Evolutionary conservation across 441 rosid species (phyloP).

Genomic region (Euphorbia celastroides): DNA sequence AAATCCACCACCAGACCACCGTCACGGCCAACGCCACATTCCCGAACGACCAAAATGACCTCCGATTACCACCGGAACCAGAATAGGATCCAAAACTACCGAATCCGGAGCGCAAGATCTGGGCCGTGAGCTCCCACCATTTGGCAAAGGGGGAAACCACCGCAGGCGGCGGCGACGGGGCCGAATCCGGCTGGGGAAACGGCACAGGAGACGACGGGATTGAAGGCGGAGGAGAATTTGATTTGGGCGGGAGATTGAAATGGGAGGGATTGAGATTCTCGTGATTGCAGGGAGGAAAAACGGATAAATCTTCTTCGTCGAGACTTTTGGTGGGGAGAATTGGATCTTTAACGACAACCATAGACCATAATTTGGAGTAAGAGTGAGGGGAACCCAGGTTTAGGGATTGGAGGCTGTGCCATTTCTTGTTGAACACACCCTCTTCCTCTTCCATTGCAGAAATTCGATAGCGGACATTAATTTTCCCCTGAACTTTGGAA

Average conservation of each 20-base stretch:
- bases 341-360: slow-evolving; percentile 46
- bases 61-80: slow-evolving; percentile 9
- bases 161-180: neutral
- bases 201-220: too few species aligned
- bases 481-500: too few species aligned
- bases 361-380: slow-evolving; percentile 24
- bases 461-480: neutral
- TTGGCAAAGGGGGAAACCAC: slow-evolving; percentile 7
- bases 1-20: slow-evolving; percentile 47
- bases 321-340: neutral
- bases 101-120: slow-evolving; percentile 40
- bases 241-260: slow-evolving; percentile 7
- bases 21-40: slow-evolving; percentile 30
- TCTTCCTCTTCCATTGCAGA: slow-evolving; percentile 2
- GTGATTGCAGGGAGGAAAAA: slow-evolving; percentile 72
- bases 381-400: slow-evolving; percentile 4
- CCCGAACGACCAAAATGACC: slow-evolving; percentile 24
- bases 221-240: too few species aligned
- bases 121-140: slow-evolving; percentile 39
- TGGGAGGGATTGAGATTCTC: slow-evolving; percentile 48
- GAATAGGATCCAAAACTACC: slow-evolving; percentile 21
- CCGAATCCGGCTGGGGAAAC: neutral
- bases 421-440: slow-evolving; percentile 3
- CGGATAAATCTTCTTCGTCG: slow-evolving; percentile 19
- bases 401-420: slow-evolving; percentile 7